Base-by-base conservation (phyloP, 441 rosid genomes). In the Adansonia grandidieri region DNA sequence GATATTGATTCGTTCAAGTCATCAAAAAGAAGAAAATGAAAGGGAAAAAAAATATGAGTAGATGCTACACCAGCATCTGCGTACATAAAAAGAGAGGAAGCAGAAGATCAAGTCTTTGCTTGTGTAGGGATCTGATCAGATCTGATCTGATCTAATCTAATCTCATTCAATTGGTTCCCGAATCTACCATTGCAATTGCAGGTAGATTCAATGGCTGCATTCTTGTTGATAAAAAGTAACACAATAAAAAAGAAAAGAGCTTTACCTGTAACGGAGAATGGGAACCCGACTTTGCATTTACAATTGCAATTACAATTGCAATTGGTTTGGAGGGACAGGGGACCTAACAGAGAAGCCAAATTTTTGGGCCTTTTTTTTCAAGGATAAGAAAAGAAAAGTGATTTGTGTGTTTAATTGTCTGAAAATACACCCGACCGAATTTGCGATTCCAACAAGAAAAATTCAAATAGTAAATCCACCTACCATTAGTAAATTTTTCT, bases 121-220 rank as follows among this genome's bases (percentile, higher is more conserved):
- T n/a, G 45, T 54, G 1, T 44, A 20, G 57, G 66, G 47, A 50
- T 32, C 37, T 32, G 37, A 32, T 32, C 37, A 32, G 74, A 75
- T 75, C 78, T 8, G 50, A 74, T 74, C 77, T 42, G 13, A 47
- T 74, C 77, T 58, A 62, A 62, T 9, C 9, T 37, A 57, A 56
- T 45, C 42, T 13, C 20, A 61, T 44, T 56, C 56, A 53, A 54
- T 54, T 45, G 32, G 1, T 17, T 22, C 15, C 70, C 5, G 37
- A 74, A 44, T 71, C 62, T 17, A 53, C 7, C 32, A 8, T 32
- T 32, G 0, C 7, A 32, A 32, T 32, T 32, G 37, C 37, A 32
- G 61, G 51, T 51, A 6, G 71, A 20, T 45, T 67, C 72, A 53
- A 71, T 51, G 24, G 4, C 67, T 5, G 67, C 53, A 9, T 48